Conservation (phyloP, 192 early-diverging fungal species). For the Mortierella alpina region DNA sequence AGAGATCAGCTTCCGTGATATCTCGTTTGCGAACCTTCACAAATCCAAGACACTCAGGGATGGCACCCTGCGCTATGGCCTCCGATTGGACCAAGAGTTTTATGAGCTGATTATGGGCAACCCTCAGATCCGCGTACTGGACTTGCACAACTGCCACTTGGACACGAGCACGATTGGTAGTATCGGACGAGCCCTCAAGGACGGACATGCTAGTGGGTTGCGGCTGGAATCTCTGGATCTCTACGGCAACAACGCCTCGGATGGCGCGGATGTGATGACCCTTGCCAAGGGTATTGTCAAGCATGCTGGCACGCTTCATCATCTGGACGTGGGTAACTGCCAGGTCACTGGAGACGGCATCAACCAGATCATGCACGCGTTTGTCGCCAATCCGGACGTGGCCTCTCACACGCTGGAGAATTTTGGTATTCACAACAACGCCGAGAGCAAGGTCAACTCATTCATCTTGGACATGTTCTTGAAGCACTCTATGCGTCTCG, state of each 20-base stretch:
- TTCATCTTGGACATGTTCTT: conserved; percentile 53
- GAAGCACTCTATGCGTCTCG: conserved; percentile 50
- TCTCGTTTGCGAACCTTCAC: conserved; percentile 35
- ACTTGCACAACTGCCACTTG: conserved; percentile 26
- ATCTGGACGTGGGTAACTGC: conserved; percentile 35
- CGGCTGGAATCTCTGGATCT: conserved; percentile 32
- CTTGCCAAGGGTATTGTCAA: conserved; percentile 52
- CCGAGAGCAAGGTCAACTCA: conserved; percentile 50
- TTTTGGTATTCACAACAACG: conserved; percentile 36
- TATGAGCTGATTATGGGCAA: conserved; percentile 52
- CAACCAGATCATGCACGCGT: conserved; percentile 53
- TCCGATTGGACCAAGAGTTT: conserved; percentile 46
- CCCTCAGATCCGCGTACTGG: conserved; percentile 39
- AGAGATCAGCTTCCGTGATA: conserved; percentile 36
- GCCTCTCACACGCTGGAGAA: conserved; percentile 41
- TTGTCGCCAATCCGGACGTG: conserved; percentile 50
- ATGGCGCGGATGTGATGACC: conserved; percentile 50
- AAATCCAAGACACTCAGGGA: conserved; percentile 47
- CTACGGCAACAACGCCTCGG: conserved; percentile 38
- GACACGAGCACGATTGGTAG: conserved; percentile 38
- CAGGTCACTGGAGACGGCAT: conserved; percentile 52
- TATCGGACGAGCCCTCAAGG: conserved; percentile 39
- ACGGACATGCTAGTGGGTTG: conserved; percentile 21
- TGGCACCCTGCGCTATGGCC: conserved; percentile 46
- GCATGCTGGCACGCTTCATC: conserved; percentile 42